Conservation (phyloP, 371 early-diverging fungal genomes). For the Batkoa obscura region DNA sequence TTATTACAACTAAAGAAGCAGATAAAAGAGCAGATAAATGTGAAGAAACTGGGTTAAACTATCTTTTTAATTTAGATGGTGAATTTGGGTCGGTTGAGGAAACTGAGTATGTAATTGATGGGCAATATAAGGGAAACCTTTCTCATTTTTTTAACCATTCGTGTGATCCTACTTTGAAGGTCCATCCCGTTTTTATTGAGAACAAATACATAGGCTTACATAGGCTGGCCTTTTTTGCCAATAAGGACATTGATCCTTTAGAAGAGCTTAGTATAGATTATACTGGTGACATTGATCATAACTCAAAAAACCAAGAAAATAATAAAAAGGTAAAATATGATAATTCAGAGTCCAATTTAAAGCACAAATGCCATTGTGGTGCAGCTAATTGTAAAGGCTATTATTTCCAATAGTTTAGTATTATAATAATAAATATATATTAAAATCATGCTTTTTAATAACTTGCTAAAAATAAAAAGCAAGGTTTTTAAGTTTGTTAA, state of each 20-base stretch:
- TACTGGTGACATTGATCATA: background rate
- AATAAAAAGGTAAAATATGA: background rate
- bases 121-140: constrained; percentile 36
- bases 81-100: constrained; percentile 11
- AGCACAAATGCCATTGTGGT: constrained; percentile 2
- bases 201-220: constrained; percentile 20
- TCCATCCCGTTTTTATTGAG: constrained; percentile 25
- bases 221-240: constrained; percentile 43
- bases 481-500: no score
- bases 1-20: constrained; percentile 28
- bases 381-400: background rate
- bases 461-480: no score
- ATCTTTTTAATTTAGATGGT: constrained; percentile 44
- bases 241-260: constrained; percentile 22
- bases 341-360: no score
- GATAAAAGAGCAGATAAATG: constrained; percentile 23
- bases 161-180: constrained; percentile 33
- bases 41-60: constrained; percentile 20
- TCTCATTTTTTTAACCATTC: constrained; percentile 59
- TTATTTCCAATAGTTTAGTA: no score
- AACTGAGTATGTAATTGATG: constrained; percentile 35
- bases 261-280: constrained; percentile 29
- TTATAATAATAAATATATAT: no score
- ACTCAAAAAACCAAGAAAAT: no score
- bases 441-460: no score